Conservation (phyloP, 2,329 filamentous ascomycete species). For the Ceratocystis cubensis region DNA sequence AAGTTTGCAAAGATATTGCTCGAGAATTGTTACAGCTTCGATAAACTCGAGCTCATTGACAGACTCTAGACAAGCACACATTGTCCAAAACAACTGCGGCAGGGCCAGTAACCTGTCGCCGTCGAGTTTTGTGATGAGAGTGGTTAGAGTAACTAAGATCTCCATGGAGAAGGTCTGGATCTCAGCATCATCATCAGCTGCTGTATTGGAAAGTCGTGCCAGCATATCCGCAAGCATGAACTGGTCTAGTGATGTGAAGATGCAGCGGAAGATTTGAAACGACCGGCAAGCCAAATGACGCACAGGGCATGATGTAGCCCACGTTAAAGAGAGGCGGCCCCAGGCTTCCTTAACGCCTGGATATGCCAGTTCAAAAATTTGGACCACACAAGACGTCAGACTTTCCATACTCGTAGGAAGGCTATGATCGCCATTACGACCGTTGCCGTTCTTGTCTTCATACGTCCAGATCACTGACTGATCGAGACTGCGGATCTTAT, state of each 20-base stretch:
- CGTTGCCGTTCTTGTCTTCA: constrained; percentile 77
- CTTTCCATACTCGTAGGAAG: constrained; percentile 81
- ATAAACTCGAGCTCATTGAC: constrained; percentile 93
- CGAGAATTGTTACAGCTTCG: constrained; percentile 82
- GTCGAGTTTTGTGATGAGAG: constrained; percentile 75
- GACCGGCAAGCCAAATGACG: constrained; percentile 90
- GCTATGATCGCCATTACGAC: constrained; percentile 51
- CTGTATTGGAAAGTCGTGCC: constrained; percentile 85
- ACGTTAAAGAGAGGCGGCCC: constrained; percentile 79
- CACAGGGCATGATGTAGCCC: constrained; percentile 95
- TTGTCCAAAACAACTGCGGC: constrained; percentile 95
- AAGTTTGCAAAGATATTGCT: constrained; percentile 71
- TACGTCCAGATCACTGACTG: constrained; percentile 83
- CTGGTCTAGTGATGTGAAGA: constrained; percentile 79
- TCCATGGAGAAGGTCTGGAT: constrained; percentile 98
- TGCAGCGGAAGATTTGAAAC: constrained; percentile 93
- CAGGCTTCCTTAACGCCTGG: constrained; percentile 82
- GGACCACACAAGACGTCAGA: constrained; percentile 68
- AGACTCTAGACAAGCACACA: constrained; percentile 87
- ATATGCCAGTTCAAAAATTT: constrained; percentile 72
- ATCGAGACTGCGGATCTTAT: constrained; percentile 74
- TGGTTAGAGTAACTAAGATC: constrained; percentile 85
- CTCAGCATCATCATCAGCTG: constrained; percentile 86
- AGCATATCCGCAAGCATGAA: constrained; percentile 96
- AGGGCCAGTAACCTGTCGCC: constrained; percentile 72